Evolutionary conservation across 805 yeast genomes (phyloP).

Genomic region (Trichomonascus vanleenenianus): DNA sequence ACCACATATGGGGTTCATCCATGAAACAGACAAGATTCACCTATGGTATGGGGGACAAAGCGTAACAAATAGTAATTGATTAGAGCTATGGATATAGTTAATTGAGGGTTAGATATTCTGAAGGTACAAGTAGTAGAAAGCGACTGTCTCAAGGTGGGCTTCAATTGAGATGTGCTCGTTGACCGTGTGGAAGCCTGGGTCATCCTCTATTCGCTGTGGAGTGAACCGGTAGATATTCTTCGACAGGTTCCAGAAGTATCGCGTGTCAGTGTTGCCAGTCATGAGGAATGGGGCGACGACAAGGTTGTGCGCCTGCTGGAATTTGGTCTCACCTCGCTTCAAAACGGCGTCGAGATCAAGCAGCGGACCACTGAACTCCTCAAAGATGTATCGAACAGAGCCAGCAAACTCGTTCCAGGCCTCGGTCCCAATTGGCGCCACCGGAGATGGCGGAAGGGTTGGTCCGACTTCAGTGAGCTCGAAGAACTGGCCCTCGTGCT

Average conservation of each 20-base stretch:
- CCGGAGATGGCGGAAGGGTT: slow-evolving; percentile 42
- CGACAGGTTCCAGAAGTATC: slow-evolving; percentile 55
- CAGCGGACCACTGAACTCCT: slow-evolving; percentile 36
- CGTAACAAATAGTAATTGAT: too few species aligned
- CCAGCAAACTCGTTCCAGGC: slow-evolving; percentile 57
- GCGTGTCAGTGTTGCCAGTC: slow-evolving; percentile 69
- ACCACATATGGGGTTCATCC: too few species aligned
- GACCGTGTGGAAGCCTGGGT: slow-evolving; percentile 48
- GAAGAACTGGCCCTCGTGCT: slow-evolving; percentile 3
- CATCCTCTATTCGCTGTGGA: slow-evolving; percentile 11
- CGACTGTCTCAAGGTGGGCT: slow-evolving; percentile 40
- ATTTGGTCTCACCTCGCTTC: neutral
- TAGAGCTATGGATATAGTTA: too few species aligned
- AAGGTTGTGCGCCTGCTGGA: slow-evolving; percentile 24
- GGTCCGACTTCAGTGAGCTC: neutral
- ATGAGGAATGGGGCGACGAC: slow-evolving; percentile 45
- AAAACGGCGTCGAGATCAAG: slow-evolving; percentile 6
- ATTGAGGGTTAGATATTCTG: neutral
- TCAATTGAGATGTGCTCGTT: slow-evolving; percentile 50
- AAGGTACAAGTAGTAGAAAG: slow-evolving; percentile 26
- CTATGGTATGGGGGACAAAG: too few species aligned
- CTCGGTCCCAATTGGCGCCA: slow-evolving; percentile 34
- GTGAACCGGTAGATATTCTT: slow-evolving; percentile 51
- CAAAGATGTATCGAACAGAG: slow-evolving; percentile 53
- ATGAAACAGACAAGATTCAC: too few species aligned